These are phyloP conservation scores for Fomitopsis betulina DNA, from an alignment of 1,284 basidiomycete species.

Conservation along the genomic window DNA sequence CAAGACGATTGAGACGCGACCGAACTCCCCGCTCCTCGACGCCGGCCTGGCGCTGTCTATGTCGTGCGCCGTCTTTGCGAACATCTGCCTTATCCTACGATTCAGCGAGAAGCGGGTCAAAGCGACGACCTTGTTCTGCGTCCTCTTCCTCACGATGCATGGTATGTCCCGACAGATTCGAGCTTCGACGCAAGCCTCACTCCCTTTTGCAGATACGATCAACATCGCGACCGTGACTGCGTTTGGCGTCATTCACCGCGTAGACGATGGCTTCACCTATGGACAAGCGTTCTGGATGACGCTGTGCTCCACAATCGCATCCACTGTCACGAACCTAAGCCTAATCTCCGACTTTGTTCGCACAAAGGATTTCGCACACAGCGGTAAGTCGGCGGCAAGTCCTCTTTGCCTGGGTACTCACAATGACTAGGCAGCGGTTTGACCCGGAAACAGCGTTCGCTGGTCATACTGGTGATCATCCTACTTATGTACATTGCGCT, in stretches of 20 bases:
- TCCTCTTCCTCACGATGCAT: slow-evolving; percentile 60
- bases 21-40: slow-evolving; percentile 57
- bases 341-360: slow-evolving; percentile 58
- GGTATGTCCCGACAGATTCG: slow-evolving; percentile 36
- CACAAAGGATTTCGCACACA: slow-evolving; percentile 62
- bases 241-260: slow-evolving; percentile 64
- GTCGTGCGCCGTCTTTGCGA: slow-evolving; percentile 65
- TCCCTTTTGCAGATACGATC: slow-evolving; percentile 47
- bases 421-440: slow-evolving; percentile 61
- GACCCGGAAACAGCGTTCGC: slow-evolving; percentile 73
- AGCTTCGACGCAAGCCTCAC: background rate
- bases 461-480: slow-evolving; percentile 75
- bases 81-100: slow-evolving; percentile 60
- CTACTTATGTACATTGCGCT: slow-evolving; percentile 72
- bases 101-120: slow-evolving; percentile 69
- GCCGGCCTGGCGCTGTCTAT: slow-evolving; percentile 67
- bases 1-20: slow-evolving; percentile 41
- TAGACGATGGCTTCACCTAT: slow-evolving; percentile 68
- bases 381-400: slow-evolving; percentile 41
- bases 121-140: slow-evolving; percentile 59
- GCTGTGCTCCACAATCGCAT: slow-evolving; percentile 70
- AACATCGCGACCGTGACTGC: slow-evolving; percentile 58
- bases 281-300: slow-evolving; percentile 80
- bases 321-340: slow-evolving; percentile 65
- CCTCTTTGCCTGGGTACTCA: background rate